Evolutionary conservation across 805 yeast genomes (phyloP).

Genomic region (Ogataea siamensis): DNA sequence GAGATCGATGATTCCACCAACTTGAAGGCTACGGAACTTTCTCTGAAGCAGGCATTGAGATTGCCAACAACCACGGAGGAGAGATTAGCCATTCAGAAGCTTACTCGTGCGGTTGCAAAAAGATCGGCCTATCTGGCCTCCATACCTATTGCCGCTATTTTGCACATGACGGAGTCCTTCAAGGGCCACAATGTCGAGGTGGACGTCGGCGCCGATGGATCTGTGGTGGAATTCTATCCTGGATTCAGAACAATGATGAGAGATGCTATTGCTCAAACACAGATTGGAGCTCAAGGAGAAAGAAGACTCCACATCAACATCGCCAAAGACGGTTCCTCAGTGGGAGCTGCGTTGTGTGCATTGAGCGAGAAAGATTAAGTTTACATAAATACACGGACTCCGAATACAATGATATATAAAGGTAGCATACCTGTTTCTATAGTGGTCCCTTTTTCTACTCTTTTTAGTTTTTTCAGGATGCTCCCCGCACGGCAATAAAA

Average conservation of each 20-base stretch:
- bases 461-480: neutral
- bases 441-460: neutral
- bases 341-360: constrained; percentile 96
- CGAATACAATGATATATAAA: neutral
- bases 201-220: constrained; percentile 94
- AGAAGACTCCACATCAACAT: constrained; percentile 73
- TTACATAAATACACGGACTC: neutral
- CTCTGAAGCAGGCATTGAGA: constrained; percentile 63
- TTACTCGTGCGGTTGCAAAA: constrained; percentile 76
- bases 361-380: constrained; percentile 23
- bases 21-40: constrained; percentile 66
- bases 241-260: constrained; percentile 78
- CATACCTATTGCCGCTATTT: constrained; percentile 83
- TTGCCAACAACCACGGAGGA: constrained; percentile 70
- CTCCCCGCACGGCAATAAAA: constrained; percentile 7
- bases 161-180: constrained; percentile 64
- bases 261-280: constrained; percentile 69
- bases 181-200: constrained; percentile 65
- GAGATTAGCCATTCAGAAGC: constrained; percentile 65
- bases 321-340: constrained; percentile 95
- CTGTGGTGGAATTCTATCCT: constrained; percentile 91
- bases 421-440: no score
- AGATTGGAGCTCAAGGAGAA: constrained; percentile 71
- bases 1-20: constrained; percentile 81
- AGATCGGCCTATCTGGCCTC: constrained; percentile 92